Evolutionary conservation across 192 early-diverging fungal species (phyloP).

Genomic region (Podila minutissima): DNA sequence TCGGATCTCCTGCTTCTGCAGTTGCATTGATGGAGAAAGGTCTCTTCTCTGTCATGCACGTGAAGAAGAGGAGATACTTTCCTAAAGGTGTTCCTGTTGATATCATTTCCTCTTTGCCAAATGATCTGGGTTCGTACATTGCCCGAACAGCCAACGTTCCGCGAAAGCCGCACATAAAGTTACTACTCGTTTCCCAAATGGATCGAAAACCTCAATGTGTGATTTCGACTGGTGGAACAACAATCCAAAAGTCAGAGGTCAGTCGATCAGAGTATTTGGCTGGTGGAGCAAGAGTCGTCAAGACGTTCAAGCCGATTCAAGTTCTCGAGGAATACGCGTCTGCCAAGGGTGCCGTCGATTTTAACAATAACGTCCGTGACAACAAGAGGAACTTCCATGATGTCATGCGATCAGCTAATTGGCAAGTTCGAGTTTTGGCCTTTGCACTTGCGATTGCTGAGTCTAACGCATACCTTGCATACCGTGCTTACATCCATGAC

Average conservation of each 20-base stretch:
- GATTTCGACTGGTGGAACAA: conserved; percentile 5
- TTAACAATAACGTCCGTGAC: conserved; percentile 9
- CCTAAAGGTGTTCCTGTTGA: conserved; percentile 1
- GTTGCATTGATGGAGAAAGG: conserved; percentile 11
- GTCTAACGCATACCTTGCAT: conserved; percentile 1
- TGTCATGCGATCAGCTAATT: neutral
- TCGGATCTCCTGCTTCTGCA: conserved; percentile 13
- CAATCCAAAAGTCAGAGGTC: neutral
- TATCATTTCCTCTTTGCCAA: conserved; percentile 7
- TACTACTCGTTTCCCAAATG: conserved; percentile 2
- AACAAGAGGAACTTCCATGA: conserved; percentile 9
- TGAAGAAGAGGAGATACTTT: conserved; percentile 10
- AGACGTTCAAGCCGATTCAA: neutral
- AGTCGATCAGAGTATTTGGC: neutral
- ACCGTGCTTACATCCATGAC: conserved; percentile 6
- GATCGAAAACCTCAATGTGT: conserved; percentile 14
- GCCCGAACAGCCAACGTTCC: neutral
- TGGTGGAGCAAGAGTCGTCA: neutral
- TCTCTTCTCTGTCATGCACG: conserved; percentile 12
- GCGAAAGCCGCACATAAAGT: neutral
- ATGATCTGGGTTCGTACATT: neutral
- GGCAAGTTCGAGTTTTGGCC: neutral
- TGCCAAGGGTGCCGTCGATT: conserved; percentile 10
- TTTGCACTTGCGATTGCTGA: conserved; percentile 7
- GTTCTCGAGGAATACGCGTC: conserved; percentile 6